A percentile compares a stretch with the other conserved stretches of the same genome.
Conservation (phyloP, 176 grass and related monocot genomes). For the Oryza australiensis region DNA sequence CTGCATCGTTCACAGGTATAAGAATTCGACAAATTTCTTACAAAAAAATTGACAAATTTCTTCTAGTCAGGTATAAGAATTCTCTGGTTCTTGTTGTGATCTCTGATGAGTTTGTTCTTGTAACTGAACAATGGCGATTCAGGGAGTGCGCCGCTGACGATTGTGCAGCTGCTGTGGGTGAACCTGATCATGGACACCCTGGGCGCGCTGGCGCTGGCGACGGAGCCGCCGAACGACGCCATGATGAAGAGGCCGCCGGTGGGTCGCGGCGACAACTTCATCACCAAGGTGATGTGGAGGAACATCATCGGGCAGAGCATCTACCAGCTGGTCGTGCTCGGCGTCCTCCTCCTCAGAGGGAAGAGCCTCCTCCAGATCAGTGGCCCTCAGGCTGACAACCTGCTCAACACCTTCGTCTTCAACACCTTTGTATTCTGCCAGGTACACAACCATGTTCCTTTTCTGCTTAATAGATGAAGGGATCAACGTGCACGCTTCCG, state of each 20-base stretch:
- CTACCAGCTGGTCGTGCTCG: slow-evolving; percentile 83
- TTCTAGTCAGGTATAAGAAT: too few relatives aligned
- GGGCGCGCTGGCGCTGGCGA: slow-evolving; percentile 83
- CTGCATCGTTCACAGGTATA: slow-evolving; percentile 72
- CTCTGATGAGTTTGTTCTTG: background rate
- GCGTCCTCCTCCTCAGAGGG: slow-evolving; percentile 62
- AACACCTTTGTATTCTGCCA: slow-evolving; percentile 94
- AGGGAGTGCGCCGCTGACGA: slow-evolving; percentile 86
- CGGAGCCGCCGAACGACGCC: slow-evolving; percentile 66
- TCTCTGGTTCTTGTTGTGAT: too few relatives aligned
- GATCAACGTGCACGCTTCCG: too few relatives aligned
- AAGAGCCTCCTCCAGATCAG: slow-evolving; percentile 50
- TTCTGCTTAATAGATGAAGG: too few relatives aligned
- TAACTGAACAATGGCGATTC: background rate
- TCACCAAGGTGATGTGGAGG: slow-evolving; percentile 94
- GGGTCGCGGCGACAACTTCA: slow-evolving; percentile 65
- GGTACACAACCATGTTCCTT: slow-evolving; percentile 21
- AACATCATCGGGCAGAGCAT: slow-evolving; percentile 85
- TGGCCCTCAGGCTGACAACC: background rate
- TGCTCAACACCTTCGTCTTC: slow-evolving; percentile 87
- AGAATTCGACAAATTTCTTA: too few relatives aligned
- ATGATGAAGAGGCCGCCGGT: slow-evolving; percentile 79
- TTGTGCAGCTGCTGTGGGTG: slow-evolving; percentile 91
- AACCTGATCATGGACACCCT: slow-evolving; percentile 99
- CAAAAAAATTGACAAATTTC: too few relatives aligned